Conservation (phyloP, 768 basidiomycete species). For the Tephrocybe sp. region DNA sequence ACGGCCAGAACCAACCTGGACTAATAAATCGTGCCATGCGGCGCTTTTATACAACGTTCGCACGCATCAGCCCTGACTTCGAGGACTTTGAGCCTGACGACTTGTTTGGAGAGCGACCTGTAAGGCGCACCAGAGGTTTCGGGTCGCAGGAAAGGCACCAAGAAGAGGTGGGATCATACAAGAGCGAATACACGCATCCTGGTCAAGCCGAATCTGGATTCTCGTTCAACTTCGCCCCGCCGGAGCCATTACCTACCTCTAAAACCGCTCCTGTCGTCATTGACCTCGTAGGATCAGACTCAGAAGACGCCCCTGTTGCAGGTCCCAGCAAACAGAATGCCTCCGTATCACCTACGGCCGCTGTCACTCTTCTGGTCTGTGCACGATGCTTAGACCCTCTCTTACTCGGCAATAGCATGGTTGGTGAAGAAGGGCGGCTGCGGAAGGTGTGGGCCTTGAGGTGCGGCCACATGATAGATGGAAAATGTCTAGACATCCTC, state of each 20-base stretch:
- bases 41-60: constrained; percentile 11
- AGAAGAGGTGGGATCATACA: constrained; percentile 46
- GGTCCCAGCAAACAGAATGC: constrained; percentile 9
- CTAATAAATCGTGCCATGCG: constrained; percentile 18
- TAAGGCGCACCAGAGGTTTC: constrained; percentile 4
- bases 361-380: constrained; percentile 57
- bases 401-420: constrained; percentile 50
- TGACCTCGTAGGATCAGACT: constrained; percentile 15
- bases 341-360: constrained; percentile 12
- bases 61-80: constrained; percentile 2
- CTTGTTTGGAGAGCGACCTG: too few species aligned
- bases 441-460: constrained; percentile 68
- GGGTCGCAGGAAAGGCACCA: constrained; percentile 9
- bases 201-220: constrained; percentile 57
- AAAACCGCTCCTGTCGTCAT: constrained; percentile 39
- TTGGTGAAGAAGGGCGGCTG: constrained; percentile 40
- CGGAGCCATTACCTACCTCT: constrained; percentile 24
- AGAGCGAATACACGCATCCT: constrained; percentile 65
- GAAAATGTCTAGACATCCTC: constrained; percentile 65
- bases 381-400: constrained; percentile 68
- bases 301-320: constrained; percentile 34
- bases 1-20: constrained; percentile 12
- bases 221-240: constrained; percentile 63
- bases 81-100: constrained; percentile 5
- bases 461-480: constrained; percentile 80